Evolutionary conservation across 2,329 filamentous ascomycete genomes (phyloP), one percentile per base, ranked within the genome.

Genomic region (Pseudofabraea citricarpa): DNA sequence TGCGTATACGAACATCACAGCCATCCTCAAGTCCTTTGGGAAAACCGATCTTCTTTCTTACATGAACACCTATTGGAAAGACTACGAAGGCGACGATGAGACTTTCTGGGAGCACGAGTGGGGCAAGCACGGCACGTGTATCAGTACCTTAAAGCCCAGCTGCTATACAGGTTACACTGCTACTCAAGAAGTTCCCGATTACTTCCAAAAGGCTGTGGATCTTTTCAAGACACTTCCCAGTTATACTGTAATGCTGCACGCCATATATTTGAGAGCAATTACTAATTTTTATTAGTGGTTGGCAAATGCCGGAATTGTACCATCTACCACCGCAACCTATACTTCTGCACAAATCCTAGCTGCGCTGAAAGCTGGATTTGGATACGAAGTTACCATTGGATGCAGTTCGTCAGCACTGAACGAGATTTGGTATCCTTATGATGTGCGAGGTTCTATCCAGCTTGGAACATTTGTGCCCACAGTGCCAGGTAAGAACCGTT

Each of bases 41-140:
- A 71, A 74, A 40, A 67, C 66, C 1, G 73, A 76, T 21, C 70
- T 84, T 1, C 68, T 90, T 2, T 64, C 67, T 2, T 85, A 81
- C 58, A 89, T 89, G 85, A 64, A 74, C 40, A 76, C 67, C 2
- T 87, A 83, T 66, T 89, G 85, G 85, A 82, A 86, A 59, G 79
- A 83, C 57, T 77, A 81, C 62, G 59, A 74, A 38, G 83, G 82
- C 44, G 64, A 80, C 32, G 77, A 84, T 51, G 75, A 83, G 54
- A 65, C 64, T 9, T 78, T 89, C 53, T 89, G 85, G 85, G 69
- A 83, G 58, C 83, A 88, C 61, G 85, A 89, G 63, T 89, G 81
- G 79, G 69, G 71, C 51, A 89, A 87, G 61, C 85, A 90, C 59
- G 86, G 85, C 43, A 75, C 72, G n/a, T 88, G 85, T 64, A 77